Evolutionary conservation across 2,329 filamentous ascomycete genomes (phyloP), one percentile per base, ranked within the genome.

Genomic region (Clathrospora elynae): DNA sequence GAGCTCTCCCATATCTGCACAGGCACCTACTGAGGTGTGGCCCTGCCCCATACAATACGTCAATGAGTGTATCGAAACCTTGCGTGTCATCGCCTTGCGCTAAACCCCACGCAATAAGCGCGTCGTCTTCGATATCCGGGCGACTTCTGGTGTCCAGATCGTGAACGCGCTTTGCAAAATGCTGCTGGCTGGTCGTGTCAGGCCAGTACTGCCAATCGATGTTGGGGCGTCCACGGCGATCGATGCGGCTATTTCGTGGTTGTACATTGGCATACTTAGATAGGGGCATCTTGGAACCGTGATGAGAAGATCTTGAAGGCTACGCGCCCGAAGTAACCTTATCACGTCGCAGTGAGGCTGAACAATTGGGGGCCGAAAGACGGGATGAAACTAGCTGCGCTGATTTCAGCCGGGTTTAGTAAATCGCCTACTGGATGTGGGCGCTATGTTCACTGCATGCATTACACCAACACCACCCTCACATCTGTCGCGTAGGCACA

Each of bases 121-220:
- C 18, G 17, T 49, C 26, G 20, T 52, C 48, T 33, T 46, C 42
- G 12, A 55, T 32, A 28, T 55, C 51, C 2, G 48, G 51, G 24
- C 42, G 42, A 10, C 24, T 35, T 5, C 6, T 4, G 5, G 11
- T 14, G 13, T 24, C 19, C 18, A 26, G 31, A 3, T 32, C 19
- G 2, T n/a, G 22, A 4, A n/a, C 17, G 8, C 6, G 10, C 13
- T 16, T 23, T n/a, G 28, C 12, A 23, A 22, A 25, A 4, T 33
- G 22, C 29, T 33, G 20, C 28, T 33, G 41, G 25, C 14, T 16
- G 13, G 18, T 24, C 14, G 29, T 38, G 10, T 43, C 28, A 8
- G 41, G 34, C 34, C 29, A 38, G 29, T 34, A 17, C 9, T 37
- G 28, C 41, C 41, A 37, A 23, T 44, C 29, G 22, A 44, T 38